Evolutionary conservation across 345 rosid genomes (phyloP), one percentile per base, ranked within the genome.

Genomic region (Gossypium arboreum): DNA sequence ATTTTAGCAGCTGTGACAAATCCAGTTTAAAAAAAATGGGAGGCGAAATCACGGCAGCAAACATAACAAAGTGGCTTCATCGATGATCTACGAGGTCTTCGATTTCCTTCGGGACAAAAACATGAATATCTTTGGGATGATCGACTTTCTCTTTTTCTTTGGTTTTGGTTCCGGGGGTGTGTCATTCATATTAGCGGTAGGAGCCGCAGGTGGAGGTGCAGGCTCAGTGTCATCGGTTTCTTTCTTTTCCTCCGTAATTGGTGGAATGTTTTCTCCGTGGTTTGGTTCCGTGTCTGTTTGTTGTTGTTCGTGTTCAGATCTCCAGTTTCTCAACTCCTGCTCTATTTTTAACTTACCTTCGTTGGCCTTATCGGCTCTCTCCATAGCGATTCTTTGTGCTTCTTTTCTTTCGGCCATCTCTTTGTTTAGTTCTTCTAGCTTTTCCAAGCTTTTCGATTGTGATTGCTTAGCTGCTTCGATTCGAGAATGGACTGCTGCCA

Each of bases 281-380:
- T 39, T 78, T 39, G 82, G 48, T 56, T 90, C 90, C 44, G 83
- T 76, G 52, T 79, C 83, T 88, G 85, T 90, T 73, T 90, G 84
- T 67, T 79, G 82, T 65, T 78, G 88, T 78, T 87, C 97, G 9
- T 90, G 85, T 79, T 91, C 95, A 34, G 93, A 88, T 76, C 97
- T 90, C 98, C 97, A 91, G 76, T 83, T 88, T 82, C 98, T 88
- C 76, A 92, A 73, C 78, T 94, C 98, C 48, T 92, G 97, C 77
- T 94, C 98, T 56, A 87, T 84, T 41, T 88, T 86, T 82, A 94
- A 70, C 82, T 92, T 94, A 67, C 91, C 92, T 86, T 89, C 91
- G 85, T 94, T 88, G 65, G 98, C 97, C 86, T 81, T 83, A 81
- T 91, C 93, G 17, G 94, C 97, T 77, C 84, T 94, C 17, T 83